Percentiles rank a stretch among this genome's conserved stretches.
Evolutionary conservation across 78 protist genomes (phyloP).

Genomic region (Dictyostelium discoideum): DNA sequence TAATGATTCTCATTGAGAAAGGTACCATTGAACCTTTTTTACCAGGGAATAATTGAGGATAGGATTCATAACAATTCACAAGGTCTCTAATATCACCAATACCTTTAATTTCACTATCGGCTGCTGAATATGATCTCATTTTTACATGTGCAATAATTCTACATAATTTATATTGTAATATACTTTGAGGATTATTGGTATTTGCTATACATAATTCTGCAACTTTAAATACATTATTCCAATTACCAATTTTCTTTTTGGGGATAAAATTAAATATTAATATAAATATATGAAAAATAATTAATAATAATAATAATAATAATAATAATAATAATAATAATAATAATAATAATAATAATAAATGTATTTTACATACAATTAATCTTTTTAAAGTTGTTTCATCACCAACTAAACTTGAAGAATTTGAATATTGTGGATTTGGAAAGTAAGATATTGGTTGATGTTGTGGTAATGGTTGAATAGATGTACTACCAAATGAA

Average conservation of each 20-base stretch:
- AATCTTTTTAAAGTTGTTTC: constrained; percentile 45
- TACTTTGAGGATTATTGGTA: constrained; percentile 59
- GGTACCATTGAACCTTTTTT: constrained; percentile 69
- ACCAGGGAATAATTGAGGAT: constrained; percentile 45
- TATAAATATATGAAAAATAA: too few relatives aligned
- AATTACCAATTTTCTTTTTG: constrained; percentile 52
- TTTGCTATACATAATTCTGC: constrained; percentile 74
- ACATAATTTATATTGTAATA: constrained; percentile 63
- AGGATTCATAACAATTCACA: constrained; percentile 49
- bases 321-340: neutral
- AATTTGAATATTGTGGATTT: neutral
- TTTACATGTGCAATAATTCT: constrained; percentile 63
- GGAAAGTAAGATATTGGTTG: neutral
- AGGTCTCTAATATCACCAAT: constrained; percentile 60
- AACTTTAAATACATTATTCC: constrained; percentile 75
- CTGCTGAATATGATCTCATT: constrained; percentile 49
- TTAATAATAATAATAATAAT: neutral
- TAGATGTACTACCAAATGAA: neutral
- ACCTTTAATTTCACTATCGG: constrained; percentile 63
- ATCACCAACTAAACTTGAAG: constrained; percentile 40
- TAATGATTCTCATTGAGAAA: constrained; percentile 62
- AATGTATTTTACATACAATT: constrained; percentile 13
- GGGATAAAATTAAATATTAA: too few relatives aligned
- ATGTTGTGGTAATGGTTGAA: neutral
- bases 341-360: neutral